A percentile compares a stretch with the other conserved stretches of the same genome.
phyloP scores from a whole-genome alignment of 2,329 filamentous ascomycete genomes.

The Hypoxylon sp. region DNA sequence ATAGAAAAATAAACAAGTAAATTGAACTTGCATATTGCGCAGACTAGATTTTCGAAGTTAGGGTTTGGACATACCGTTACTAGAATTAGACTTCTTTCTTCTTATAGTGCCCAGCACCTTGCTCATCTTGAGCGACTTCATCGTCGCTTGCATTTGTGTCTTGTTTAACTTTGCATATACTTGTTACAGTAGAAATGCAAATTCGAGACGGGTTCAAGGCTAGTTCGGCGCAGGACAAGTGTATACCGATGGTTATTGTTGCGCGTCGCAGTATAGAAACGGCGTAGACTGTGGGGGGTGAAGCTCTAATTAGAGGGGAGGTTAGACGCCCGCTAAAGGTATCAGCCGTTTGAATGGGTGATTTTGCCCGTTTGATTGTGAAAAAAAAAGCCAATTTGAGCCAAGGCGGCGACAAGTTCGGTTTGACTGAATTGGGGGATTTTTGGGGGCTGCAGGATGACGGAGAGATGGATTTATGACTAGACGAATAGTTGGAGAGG shows the following conservation, averaged over 20 bases:
- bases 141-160: slow-evolving; percentile 28
- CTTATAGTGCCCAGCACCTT: slow-evolving; percentile 71
- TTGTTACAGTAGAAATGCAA: slow-evolving; percentile 14
- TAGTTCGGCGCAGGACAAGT: slow-evolving; percentile 9
- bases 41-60: slow-evolving; percentile 12
- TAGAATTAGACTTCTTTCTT: slow-evolving; percentile 58
- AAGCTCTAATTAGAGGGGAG: slow-evolving; percentile 16
- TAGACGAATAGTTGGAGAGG: slow-evolving; percentile 28
- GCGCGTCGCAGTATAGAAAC: slow-evolving; percentile 17
- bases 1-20: slow-evolving; percentile 21
- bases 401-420: slow-evolving; percentile 15
- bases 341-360: background rate
- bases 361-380: slow-evolving; percentile 14
- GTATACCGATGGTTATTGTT: slow-evolving; percentile 10
- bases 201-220: slow-evolving; percentile 6
- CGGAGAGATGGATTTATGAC: slow-evolving; percentile 31
- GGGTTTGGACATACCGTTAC: slow-evolving; percentile 46
- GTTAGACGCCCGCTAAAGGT: slow-evolving; percentile 13
- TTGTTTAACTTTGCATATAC: slow-evolving; percentile 24
- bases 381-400: slow-evolving; percentile 19
- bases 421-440: slow-evolving; percentile 15
- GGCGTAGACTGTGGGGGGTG: background rate
- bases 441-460: slow-evolving; percentile 40
- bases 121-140: slow-evolving; percentile 69
- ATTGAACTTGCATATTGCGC: slow-evolving; percentile 14